phyloP scores from a whole-genome alignment of 2,329 filamentous ascomycete species.

The Kalaharituber pfeilii region DNA sequence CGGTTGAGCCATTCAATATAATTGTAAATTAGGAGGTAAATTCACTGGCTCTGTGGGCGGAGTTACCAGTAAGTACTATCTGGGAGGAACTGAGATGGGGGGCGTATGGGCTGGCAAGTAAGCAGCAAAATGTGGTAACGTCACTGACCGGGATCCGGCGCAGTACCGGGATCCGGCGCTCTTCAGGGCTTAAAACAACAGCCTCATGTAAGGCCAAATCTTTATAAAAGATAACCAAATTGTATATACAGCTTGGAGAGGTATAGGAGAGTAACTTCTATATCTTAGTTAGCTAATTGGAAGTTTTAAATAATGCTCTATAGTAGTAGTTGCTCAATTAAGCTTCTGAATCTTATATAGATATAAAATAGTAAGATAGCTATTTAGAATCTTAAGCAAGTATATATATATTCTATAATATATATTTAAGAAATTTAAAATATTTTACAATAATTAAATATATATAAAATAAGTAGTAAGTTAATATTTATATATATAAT shows the following conservation, averaged over 20 bases:
- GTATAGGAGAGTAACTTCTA: background rate
- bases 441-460: constrained; percentile 40
- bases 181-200: too few species aligned
- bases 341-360: too few species aligned
- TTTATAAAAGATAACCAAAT: too few species aligned
- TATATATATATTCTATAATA: background rate
- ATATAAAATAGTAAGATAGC: background rate
- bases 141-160: too few species aligned
- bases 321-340: background rate
- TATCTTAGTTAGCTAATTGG: background rate
- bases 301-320: background rate
- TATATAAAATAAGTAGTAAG: constrained; percentile 20
- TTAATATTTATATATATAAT: background rate
- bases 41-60: background rate
- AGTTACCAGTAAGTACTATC: background rate
- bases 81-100: background rate
- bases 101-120: too few species aligned
- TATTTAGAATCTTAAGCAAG: background rate
- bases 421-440: constrained; percentile 30
- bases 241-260: background rate
- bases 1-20: too few species aligned
- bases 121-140: too few species aligned
- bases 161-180: too few species aligned
- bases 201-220: too few species aligned
- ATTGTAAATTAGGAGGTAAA: background rate